These are phyloP conservation scores for Chaetomiaceae sp. DNA, from an alignment of 2,329 filamentous ascomycete species.

Conservation along the genomic window DNA sequence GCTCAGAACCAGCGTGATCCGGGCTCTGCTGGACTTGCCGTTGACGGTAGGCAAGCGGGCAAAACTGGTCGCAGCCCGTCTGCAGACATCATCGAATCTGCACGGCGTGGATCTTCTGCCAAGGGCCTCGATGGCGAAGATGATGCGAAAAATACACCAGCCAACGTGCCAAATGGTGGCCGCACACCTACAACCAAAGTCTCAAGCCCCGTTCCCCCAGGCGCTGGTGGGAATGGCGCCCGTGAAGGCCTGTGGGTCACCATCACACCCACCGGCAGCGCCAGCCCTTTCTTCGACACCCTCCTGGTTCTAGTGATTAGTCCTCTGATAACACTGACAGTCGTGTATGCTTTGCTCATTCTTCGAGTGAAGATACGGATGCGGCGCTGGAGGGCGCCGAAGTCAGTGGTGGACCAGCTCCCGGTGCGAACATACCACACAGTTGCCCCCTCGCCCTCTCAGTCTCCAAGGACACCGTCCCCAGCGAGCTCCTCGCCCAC, in stretches of 20 bases:
- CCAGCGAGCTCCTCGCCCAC: constrained; percentile 62
- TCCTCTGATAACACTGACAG: constrained; percentile 82
- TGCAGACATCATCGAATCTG: constrained; percentile 29
- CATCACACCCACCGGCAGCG: constrained; percentile 81
- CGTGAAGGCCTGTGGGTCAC: constrained; percentile 94
- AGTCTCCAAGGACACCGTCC: constrained; percentile 53
- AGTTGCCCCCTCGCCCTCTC: constrained; percentile 56
- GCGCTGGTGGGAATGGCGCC: constrained; percentile 8
- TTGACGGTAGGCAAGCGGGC: constrained; percentile 22
- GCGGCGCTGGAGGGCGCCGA: constrained; percentile 91
- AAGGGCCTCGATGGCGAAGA: constrained; percentile 45
- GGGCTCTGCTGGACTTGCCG: constrained; percentile 50
- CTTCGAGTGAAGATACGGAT: constrained; percentile 83
- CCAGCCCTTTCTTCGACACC: constrained; percentile 92
- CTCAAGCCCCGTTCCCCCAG: constrained; percentile 21
- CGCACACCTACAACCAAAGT: constrained; percentile 20
- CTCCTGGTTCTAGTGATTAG: constrained; percentile 94
- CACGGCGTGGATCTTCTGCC: constrained; percentile 37
- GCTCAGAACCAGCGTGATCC: constrained; percentile 83
- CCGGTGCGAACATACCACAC: constrained; percentile 94
- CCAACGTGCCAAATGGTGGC: constrained; percentile 25
- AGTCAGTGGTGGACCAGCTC: constrained; percentile 89
- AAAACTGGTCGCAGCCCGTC: constrained; percentile 17
- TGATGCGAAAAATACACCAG: constrained; percentile 27
- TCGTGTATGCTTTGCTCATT: constrained; percentile 85